These are phyloP conservation scores for Calonectria pteridis DNA, from an alignment of 2,329 filamentous ascomycete genomes.

Conservation along the genomic window DNA sequence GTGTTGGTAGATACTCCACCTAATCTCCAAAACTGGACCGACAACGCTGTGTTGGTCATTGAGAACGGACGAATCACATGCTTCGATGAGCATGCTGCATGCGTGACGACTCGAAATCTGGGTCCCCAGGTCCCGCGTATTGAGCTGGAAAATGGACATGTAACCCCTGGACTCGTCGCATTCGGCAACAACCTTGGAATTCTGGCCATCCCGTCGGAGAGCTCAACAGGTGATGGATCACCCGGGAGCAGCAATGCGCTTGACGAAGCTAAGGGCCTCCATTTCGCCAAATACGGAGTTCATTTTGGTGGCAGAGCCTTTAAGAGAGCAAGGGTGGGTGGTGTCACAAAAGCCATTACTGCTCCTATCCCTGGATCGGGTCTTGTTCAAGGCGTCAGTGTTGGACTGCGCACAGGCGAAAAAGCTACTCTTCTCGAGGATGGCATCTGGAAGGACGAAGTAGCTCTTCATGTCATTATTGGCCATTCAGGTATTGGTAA, in stretches of 20 bases:
- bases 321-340: not conserved
- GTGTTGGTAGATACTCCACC: not conserved
- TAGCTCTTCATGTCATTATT: not conserved
- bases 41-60: not conserved
- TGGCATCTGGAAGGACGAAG: not conserved
- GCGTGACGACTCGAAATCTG: not conserved
- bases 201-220: not conserved
- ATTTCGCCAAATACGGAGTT: constrained; percentile 10
- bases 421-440: not conserved
- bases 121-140: not conserved
- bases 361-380: not conserved
- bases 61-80: not conserved
- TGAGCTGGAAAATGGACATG: not conserved
- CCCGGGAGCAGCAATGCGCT: not conserved
- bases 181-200: constrained; percentile 8
- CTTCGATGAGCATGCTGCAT: not conserved
- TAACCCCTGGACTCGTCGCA: not conserved
- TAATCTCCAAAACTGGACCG: not conserved
- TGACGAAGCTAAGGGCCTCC: constrained; percentile 1
- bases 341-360: not conserved
- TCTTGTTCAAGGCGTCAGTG: not conserved
- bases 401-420: not conserved
- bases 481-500: not conserved
- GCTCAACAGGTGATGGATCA: constrained; percentile 3
- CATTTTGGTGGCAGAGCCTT: not conserved